phyloP scores from a whole-genome alignment of 2,329 filamentous ascomycete genomes.

The Claviceps capensis region DNA sequence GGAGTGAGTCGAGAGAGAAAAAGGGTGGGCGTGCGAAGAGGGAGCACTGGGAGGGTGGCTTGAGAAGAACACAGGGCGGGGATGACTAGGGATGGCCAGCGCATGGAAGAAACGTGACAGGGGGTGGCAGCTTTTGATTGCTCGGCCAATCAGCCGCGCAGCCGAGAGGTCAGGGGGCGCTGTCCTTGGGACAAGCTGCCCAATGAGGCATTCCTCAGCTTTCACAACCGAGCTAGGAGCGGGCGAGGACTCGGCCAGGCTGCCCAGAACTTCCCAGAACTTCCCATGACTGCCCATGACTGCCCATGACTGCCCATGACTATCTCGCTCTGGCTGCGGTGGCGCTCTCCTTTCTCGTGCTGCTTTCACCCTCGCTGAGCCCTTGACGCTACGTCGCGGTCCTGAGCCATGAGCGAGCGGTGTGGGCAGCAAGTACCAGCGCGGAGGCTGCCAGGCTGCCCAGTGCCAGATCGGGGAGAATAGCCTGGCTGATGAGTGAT shows the following conservation, averaged over 20 bases:
- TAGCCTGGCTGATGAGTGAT: background rate
- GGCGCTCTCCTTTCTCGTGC: conserved; percentile 1
- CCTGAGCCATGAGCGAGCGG: conserved; percentile 18
- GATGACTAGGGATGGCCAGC: conserved; percentile 25
- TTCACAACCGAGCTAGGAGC: conserved; percentile 31
- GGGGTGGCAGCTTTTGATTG: conserved; percentile 34
- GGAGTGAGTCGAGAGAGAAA: background rate
- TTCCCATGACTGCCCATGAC: conserved; percentile 1
- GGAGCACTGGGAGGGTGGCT: conserved; percentile 10
- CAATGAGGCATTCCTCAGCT: conserved; percentile 34
- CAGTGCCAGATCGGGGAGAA: background rate
- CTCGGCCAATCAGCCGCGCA: conserved; percentile 33
- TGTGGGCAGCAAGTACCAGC: conserved; percentile 12
- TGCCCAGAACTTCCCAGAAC: conserved; percentile 11
- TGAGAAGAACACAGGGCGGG: conserved; percentile 9
- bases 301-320: conserved; percentile 1
- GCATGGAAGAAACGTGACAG: conserved; percentile 39
- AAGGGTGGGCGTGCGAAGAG: background rate
- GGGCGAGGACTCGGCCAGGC: conserved; percentile 25
- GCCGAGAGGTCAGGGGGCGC: conserved; percentile 21
- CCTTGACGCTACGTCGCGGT: background rate
- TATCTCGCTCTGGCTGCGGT: background rate
- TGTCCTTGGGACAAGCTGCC: conserved; percentile 28
- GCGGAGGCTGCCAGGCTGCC: background rate
- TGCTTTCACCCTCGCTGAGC: conserved; percentile 2